Evolutionary conservation across 2,329 filamentous ascomycete genomes (phyloP).

Genomic region (Diaporthe velutina): DNA sequence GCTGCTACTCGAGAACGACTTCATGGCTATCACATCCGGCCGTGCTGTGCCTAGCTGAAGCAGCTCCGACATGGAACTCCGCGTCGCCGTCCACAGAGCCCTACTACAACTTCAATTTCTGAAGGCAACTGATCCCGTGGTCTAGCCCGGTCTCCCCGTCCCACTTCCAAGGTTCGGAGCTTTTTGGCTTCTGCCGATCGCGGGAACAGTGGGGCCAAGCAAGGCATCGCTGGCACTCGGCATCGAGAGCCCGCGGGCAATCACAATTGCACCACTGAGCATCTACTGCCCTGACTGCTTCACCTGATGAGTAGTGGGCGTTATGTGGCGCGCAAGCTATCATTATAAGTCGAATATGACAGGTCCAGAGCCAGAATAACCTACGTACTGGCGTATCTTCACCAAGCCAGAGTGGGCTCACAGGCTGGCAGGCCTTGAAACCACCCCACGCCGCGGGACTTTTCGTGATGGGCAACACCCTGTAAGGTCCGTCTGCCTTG

Average conservation of each 20-base stretch:
- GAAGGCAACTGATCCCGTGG: not conserved
- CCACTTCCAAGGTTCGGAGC: constrained; percentile 32
- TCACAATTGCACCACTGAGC: constrained; percentile 14
- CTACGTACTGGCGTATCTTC: not conserved
- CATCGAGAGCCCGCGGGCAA: constrained; percentile 8
- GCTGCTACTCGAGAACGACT: not conserved
- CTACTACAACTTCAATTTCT: not conserved
- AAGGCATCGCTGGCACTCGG: constrained; percentile 1
- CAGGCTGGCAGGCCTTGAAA: not conserved
- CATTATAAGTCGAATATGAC: not conserved
- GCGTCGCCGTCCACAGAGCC: not conserved
- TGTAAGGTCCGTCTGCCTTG: not conserved
- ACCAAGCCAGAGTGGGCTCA: not conserved
- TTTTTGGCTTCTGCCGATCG: constrained; percentile 27
- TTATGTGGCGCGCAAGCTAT: not conserved
- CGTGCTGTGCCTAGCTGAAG: not conserved
- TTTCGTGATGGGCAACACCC: not conserved
- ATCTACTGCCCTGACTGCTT: not conserved
- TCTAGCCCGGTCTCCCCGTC: constrained; percentile 23
- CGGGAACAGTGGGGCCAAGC: constrained; percentile 24
- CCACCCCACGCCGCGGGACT: not conserved
- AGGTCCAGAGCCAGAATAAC: not conserved
- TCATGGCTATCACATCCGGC: not conserved
- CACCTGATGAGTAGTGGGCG: no score
- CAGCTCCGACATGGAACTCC: not conserved